Evolutionary conservation across 495 filamentous ascomycete genomes (phyloP), one percentile per base, ranked within the genome.

Genomic region (Xylona heveae): DNA sequence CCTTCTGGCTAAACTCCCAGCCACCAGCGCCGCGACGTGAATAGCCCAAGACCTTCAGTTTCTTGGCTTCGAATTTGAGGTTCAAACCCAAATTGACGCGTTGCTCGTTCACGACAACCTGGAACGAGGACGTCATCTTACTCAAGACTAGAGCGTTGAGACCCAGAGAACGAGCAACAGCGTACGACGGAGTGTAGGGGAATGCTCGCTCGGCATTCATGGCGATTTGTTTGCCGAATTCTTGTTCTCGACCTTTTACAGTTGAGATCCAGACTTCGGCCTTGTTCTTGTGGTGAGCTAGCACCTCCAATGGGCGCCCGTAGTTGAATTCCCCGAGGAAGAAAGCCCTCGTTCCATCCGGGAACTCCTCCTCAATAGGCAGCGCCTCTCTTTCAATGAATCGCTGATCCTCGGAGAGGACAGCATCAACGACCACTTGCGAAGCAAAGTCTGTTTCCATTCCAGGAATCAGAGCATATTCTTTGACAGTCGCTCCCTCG

Each of bases 281-380:
- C 44, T 73, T 80, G 39, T 76, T 72, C 28, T 65, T 57, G 6
- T 59, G 61, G 43, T 92, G 78, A 2, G 70, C 64, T n/a, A 64
- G 64, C 31, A 99, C 69, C 52, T 91, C 69, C 10, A 92, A 54
- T 1, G 90, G 88, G 27, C 83, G 68, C 8, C 90, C 90, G 43
- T 91, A 94, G 44, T 79, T 79, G 54, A 73, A 85, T 3, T 94
- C 90, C 25, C 90, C 90, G n/a, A 99, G 54, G 58, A 92, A 99
- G 58, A 99, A 95, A 1, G 76, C 83, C 24, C 68, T 63, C 9
- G 78, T 71, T 31, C 68, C 71, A 33, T 69, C 50, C 0, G 90
- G 84, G 45, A 95, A 94, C 39, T 99, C 90, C 49, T 94, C 71
- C 45, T 84, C 78, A 24, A 99, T 70, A 2, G 83, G 74, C 6